A percentile compares a stretch with the other conserved stretches of the same genome.
Evolutionary conservation across 2,329 filamentous ascomycete species (phyloP).

Genomic region (Aureobasidium lini): DNA sequence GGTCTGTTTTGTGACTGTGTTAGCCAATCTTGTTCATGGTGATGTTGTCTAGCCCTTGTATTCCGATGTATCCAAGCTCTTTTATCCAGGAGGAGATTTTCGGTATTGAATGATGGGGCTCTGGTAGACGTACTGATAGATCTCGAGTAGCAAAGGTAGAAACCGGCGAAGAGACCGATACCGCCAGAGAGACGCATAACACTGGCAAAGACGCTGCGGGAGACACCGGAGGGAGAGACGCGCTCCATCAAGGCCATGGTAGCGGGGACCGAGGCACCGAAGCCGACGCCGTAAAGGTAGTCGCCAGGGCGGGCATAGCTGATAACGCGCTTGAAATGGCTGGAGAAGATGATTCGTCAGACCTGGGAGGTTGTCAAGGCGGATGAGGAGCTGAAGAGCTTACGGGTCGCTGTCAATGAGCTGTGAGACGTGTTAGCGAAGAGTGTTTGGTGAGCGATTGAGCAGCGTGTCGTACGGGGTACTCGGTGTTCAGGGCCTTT

Average conservation of each 20-base stretch:
- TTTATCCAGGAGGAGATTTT: not conserved
- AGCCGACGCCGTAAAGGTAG: constrained; percentile 62
- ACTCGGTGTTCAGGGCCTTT: constrained; percentile 75
- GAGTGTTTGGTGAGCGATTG: constrained; percentile 2
- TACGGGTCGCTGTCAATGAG: constrained; percentile 99
- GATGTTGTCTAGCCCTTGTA: not conserved
- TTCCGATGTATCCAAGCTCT: not conserved
- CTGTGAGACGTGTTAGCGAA: constrained; percentile 43
- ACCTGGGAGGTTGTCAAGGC: constrained; percentile 13
- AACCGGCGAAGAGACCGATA: constrained; percentile 68
- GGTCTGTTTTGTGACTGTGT: constrained; percentile 49
- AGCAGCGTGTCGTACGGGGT: constrained; percentile 61
- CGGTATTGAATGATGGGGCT: not conserved
- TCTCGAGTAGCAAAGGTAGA: constrained; percentile 77
- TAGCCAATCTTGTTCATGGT: not conserved
- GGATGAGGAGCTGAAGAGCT: constrained; percentile 27
- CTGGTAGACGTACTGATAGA: constrained; percentile 62
- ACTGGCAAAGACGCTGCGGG: constrained; percentile 72
- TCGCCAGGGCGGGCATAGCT: constrained; percentile 80
- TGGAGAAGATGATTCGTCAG: constrained; percentile 32
- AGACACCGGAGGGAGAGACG: constrained; percentile 76
- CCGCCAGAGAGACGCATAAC: constrained; percentile 72
- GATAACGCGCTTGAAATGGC: constrained; percentile 85
- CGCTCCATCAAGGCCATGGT: constrained; percentile 74
- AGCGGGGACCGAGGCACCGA: constrained; percentile 64